Evolutionary conservation across 108 stramenopile genomes (phyloP), one percentile per base, ranked within the genome.

Genomic region (Aurantiochytrium sp.): DNA sequence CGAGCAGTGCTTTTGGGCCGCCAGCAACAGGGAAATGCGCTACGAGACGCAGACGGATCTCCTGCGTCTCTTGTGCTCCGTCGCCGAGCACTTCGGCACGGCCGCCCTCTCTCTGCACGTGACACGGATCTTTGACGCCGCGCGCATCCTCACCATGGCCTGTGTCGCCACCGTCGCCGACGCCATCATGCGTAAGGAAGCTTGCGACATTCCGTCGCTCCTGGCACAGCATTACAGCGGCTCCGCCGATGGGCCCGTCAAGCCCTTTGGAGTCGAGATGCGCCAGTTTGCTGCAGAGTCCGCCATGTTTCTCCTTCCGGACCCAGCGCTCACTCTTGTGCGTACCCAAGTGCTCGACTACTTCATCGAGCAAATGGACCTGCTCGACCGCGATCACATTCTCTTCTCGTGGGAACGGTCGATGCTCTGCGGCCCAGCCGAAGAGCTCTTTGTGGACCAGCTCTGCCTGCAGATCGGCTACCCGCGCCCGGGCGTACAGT

Each of bases 161-260:
- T 96, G 95, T 88, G 96, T 95, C 22, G 97, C 97, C 8, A 96
- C 97, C 59, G 90, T 99, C 48, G 95, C 97, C 21, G 98, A 99
- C 91, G 96, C 97, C 6, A 96, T 98, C 85, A 95, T 97, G 39
- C 95, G 98, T 37, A 95, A 96, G 21, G 92, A 93, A 65, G 97
- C 97, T 19, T 92, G 95, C 73, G 98, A 99, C 89, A 97, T 97
- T 69, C 98, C 98, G 3, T 95, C 95, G 54, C 89, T 94, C 52
- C 97, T 97, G 87, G 96, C 96, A 2, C 89, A 98, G 69, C 98
- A 99, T 88, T 99, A 98, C 91, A 96, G 96, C 69, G 98, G 97
- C 48, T 86, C 89, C 69, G 97, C 97, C 30, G 95, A 97, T 87
- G 98, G 98, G 36, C 99, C 99, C 6, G 96, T 97, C 2, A 90